These are phyloP conservation scores for Amniculicola lignicola DNA, from an alignment of 495 filamentous ascomycete species.

Conservation along the genomic window DNA sequence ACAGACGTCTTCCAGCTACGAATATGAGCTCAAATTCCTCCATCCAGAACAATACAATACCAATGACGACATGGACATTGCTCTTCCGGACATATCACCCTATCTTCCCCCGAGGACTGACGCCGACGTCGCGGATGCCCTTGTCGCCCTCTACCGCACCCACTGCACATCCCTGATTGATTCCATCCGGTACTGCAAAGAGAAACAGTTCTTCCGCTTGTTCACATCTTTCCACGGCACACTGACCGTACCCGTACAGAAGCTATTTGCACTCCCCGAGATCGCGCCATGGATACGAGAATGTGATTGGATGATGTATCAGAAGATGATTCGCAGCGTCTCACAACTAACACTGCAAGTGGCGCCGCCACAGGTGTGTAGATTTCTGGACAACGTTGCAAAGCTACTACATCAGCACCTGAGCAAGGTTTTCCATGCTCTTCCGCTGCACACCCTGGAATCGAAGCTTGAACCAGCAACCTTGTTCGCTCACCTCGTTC, in stretches of 20 bases:
- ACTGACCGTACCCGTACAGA: conserved; percentile 95
- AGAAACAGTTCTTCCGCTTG: conserved; percentile 91
- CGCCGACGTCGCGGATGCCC: conserved; percentile 72
- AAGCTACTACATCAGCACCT: conserved; percentile 75
- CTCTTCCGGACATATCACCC: conserved; percentile 71
- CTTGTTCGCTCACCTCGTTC: conserved; percentile 79
- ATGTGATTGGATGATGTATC: conserved; percentile 93
- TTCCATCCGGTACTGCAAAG: conserved; percentile 89
- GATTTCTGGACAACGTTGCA: conserved; percentile 80
- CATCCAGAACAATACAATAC: conserved; percentile 47
- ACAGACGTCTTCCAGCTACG: conserved; percentile 35
- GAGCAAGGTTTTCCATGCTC: conserved; percentile 69
- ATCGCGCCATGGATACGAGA: conserved; percentile 91
- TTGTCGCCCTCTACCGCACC: conserved; percentile 83
- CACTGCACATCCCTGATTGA: conserved; percentile 94
- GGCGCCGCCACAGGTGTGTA: conserved; percentile 75
- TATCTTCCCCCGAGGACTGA: conserved; percentile 77
- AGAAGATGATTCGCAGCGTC: conserved; percentile 90
- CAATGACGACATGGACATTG: conserved; percentile 58
- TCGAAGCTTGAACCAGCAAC: conserved; percentile 85
- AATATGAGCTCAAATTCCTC: conserved; percentile 65
- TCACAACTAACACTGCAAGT: conserved; percentile 82
- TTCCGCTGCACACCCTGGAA: conserved; percentile 76
- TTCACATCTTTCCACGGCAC: conserved; percentile 94
- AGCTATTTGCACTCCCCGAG: conserved; percentile 75